These are phyloP conservation scores for Serpula lacrymans DNA, from an alignment of 768 basidiomycete genomes.

Conservation along the genomic window DNA sequence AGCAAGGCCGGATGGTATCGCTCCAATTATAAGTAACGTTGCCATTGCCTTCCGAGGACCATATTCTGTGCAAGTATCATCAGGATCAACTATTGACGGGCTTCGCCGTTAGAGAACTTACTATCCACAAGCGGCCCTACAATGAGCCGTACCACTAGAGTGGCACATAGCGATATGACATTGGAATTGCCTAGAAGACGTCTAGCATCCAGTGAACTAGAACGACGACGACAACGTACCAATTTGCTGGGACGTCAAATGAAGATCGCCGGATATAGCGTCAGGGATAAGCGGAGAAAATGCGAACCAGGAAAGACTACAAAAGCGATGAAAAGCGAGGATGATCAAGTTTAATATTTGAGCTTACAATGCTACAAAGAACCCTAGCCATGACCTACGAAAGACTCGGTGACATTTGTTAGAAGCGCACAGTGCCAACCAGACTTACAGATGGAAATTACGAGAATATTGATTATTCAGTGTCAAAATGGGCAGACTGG, in stretches of 20 bases:
- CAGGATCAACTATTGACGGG: neutral
- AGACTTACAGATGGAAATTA: constrained; percentile 47
- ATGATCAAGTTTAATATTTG: neutral
- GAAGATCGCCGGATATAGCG: constrained; percentile 50
- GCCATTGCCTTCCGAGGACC: constrained; percentile 58
- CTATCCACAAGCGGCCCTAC: constrained; percentile 51
- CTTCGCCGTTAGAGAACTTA: constrained; percentile 16
- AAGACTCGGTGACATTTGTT: neutral
- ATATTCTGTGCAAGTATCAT: constrained; percentile 22
- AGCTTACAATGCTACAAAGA: constrained; percentile 46
- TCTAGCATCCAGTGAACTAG: constrained; percentile 6
- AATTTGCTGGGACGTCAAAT: constrained; percentile 44
- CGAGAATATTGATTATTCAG: constrained; percentile 44
- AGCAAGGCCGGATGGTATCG: constrained; percentile 57
- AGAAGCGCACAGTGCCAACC: neutral
- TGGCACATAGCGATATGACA: constrained; percentile 43
- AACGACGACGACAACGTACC: constrained; percentile 19
- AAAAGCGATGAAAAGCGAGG: neutral
- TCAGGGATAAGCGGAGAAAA: constrained; percentile 60
- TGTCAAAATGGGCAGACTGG: constrained; percentile 50
- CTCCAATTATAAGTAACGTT: constrained; percentile 46
- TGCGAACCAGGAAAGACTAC: constrained; percentile 49
- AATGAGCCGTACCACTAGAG: constrained; percentile 44
- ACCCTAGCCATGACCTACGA: constrained; percentile 36
- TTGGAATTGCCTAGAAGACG: constrained; percentile 41